These are phyloP conservation scores for Globisporangium acanthophoron DNA, from an alignment of 352 stramenopile genomes.

Conservation along the genomic window DNA sequence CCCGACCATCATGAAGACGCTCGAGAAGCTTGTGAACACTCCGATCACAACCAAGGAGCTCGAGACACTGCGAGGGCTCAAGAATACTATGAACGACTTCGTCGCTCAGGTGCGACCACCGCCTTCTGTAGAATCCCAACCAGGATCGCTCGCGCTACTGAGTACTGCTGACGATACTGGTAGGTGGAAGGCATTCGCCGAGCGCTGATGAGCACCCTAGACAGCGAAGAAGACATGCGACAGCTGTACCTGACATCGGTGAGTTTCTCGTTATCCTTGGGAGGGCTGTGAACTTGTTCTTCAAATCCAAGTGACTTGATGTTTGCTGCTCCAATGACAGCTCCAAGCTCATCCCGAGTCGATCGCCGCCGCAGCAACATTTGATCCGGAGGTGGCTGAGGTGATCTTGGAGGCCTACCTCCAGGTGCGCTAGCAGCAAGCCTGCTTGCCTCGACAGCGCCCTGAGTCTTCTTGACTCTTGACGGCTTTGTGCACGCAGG, in stretches of 20 bases:
- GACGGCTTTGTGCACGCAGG: constrained; percentile 18
- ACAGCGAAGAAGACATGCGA: constrained; percentile 28
- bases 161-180: background rate
- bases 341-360: constrained; percentile 15
- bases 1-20: constrained; percentile 10
- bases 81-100: constrained; percentile 36
- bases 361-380: background rate
- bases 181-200: constrained; percentile 17
- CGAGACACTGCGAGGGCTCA: constrained; percentile 23
- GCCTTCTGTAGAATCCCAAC: background rate
- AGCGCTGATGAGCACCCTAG: constrained; percentile 23
- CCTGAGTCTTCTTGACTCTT: constrained; percentile 26
- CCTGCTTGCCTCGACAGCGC: background rate
- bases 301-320: background rate
- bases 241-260: constrained; percentile 18
- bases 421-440: background rate
- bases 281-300: background rate
- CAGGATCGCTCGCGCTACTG: background rate
- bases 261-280: background rate
- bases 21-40: constrained; percentile 11
- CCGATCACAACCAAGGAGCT: constrained; percentile 17
- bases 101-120: constrained; percentile 12
- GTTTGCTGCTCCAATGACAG: constrained; percentile 2
- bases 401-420: constrained; percentile 11
- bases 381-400: constrained; percentile 10